Conservation (phyloP, 139 green algal genomes). For the Zygnema cylindricum region DNA sequence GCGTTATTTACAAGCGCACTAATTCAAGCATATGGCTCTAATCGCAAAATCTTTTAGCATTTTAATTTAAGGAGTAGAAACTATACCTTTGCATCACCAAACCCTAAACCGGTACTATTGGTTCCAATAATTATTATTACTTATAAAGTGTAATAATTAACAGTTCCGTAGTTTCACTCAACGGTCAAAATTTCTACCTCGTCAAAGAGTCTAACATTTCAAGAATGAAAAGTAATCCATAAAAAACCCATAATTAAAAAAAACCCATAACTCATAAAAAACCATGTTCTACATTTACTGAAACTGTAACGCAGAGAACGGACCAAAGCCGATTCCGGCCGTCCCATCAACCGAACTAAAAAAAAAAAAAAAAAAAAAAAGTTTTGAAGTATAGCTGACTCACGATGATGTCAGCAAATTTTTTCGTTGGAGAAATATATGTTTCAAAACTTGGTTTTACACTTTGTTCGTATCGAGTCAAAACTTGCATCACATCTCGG, state of each 20-base stretch:
- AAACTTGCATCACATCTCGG: conserved; percentile 28
- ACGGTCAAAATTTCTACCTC: too few species aligned
- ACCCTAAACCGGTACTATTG: too few species aligned
- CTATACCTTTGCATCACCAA: too few species aligned
- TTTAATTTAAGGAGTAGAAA: too few species aligned
- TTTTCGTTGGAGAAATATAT: conserved; percentile 82
- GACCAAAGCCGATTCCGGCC: not conserved
- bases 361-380: not conserved
- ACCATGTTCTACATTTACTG: not conserved
- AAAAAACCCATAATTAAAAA: not conserved
- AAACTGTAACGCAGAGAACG: not conserved
- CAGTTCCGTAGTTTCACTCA: too few species aligned
- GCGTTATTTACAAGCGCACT: too few species aligned
- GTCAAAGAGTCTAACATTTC: too few species aligned
- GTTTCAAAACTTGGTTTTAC: conserved; percentile 90
- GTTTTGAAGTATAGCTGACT: not conserved
- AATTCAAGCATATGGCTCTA: too few species aligned
- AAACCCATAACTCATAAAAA: not conserved
- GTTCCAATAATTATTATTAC: too few species aligned
- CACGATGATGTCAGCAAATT: conserved; percentile 89
- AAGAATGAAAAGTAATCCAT: not conserved
- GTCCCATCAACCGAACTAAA: not conserved
- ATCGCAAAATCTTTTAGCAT: too few species aligned
- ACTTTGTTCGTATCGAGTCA: conserved; percentile 33
- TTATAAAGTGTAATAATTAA: too few species aligned